Base-by-base conservation (phyloP, 2,329 filamentous ascomycete species). In the Xylaria sp. region DNA sequence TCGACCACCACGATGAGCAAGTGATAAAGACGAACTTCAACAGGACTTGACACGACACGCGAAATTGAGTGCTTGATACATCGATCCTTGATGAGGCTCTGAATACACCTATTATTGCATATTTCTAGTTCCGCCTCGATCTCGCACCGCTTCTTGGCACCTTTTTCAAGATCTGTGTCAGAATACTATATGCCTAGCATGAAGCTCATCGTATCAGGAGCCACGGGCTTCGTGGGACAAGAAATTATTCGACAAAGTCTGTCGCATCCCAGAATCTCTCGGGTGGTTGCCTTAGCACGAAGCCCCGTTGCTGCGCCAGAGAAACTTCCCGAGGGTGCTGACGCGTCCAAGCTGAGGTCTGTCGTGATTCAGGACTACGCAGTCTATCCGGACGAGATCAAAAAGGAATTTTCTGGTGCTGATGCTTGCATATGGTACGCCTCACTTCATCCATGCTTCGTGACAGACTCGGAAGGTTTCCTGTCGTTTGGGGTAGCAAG, bases 191-290 rank as follows among this genome's bases (percentile, higher is more conserved):
- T 30, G 23, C 4, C 55, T 18, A 32, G 23, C 12, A 70, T 70
- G 67, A 72, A 72, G 60, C 60, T 68, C 28, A 70, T 72, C 43
- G 79, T 90, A 41, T 83, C 85, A 7, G 88, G 88, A 56, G 80
- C 81, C 25, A 90, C 87, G n/a, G 88, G 88, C 70, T 81, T 79
- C 46, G 76, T 84, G 1, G 83, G 76, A 43, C 77, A 72, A 41
- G 83, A 84, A 61, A 66, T 85, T 30, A 70, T 85, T 53, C 81
- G 81, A 13, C 82, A 84, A 60, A 80, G 80, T 25, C 73, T 84
- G 6, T 72, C 68, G 4, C 73, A 74, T 34, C 76, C 78, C 0
- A 68, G 75, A 6, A 76, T 85, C 61, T 81, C 79, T 0, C 78
- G 80, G 9, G 71, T 85, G 25, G 71, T 85, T 12, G 82, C 80